Conservation (phyloP, 805 yeast genomes). For the Wickerhamomyces strasburgensis region DNA sequence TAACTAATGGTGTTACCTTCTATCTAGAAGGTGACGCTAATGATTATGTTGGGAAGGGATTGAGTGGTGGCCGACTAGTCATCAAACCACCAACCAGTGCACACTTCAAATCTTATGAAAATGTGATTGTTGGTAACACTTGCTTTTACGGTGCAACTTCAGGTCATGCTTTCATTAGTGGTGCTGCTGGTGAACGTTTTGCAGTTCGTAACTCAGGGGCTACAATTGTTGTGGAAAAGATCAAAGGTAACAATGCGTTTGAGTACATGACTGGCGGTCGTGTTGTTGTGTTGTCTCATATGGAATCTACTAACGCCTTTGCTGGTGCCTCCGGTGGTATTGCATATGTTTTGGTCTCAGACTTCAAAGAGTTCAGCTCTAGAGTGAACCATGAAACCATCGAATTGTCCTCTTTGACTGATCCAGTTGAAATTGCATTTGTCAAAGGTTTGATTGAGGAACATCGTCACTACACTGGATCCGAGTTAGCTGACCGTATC, state of each 20-base stretch:
- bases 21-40: slow-evolving; percentile 97
- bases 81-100: slow-evolving; percentile 88
- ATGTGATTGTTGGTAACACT: slow-evolving; percentile 94
- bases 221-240: slow-evolving; percentile 89
- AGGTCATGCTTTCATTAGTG: slow-evolving; percentile 90
- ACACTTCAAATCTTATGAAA: slow-evolving; percentile 88
- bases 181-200: slow-evolving; percentile 97
- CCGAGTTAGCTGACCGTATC: slow-evolving; percentile 81
- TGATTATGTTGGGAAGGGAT: slow-evolving; percentile 96
- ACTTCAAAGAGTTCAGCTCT: slow-evolving; percentile 74
- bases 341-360: slow-evolving; percentile 92
- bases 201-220: slow-evolving; percentile 99
- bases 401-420: slow-evolving; percentile 69
- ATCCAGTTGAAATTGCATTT: slow-evolving; percentile 90
- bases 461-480: slow-evolving; percentile 90
- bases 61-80: slow-evolving; percentile 90
- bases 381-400: slow-evolving; percentile 80
- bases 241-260: slow-evolving; percentile 96
- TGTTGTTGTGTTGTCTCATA: slow-evolving; percentile 84
- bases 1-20: slow-evolving; percentile 93
- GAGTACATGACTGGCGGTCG: slow-evolving; percentile 99
- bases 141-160: slow-evolving; percentile 97
- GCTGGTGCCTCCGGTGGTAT: slow-evolving; percentile 99
- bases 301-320: slow-evolving; percentile 81
- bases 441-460: slow-evolving; percentile 91